A percentile compares a stretch with the other conserved stretches of the same genome.
Conservation (phyloP, 148 eudicot genomes). For the Silene latifolia region DNA sequence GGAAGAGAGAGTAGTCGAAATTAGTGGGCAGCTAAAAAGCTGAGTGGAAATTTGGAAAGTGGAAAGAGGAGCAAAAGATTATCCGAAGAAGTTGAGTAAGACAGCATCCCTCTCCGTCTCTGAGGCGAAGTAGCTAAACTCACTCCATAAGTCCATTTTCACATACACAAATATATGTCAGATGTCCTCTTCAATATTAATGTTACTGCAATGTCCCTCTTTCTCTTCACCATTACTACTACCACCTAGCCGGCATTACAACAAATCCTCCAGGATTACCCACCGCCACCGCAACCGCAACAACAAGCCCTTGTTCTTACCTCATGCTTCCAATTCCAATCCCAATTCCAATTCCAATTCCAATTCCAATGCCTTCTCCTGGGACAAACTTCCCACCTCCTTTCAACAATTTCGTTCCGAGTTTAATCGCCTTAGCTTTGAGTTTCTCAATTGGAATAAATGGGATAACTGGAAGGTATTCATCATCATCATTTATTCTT, state of each 20-base stretch:
- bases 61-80: too few relatives aligned
- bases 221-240: slow-evolving; percentile 23
- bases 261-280: slow-evolving; percentile 24
- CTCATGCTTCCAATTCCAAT: slow-evolving; percentile 45
- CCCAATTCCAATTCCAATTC: too few relatives aligned
- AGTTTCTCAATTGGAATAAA: slow-evolving; percentile 59
- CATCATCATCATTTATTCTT: background rate
- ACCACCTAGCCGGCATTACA: slow-evolving; percentile 13
- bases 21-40: too few relatives aligned
- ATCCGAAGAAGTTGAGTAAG: too few relatives aligned
- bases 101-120: too few relatives aligned
- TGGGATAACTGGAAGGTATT: slow-evolving; percentile 74
- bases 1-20: too few relatives aligned
- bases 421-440: slow-evolving; percentile 45
- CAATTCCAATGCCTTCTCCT: slow-evolving; percentile 37
- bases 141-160: too few relatives aligned
- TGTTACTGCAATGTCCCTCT: slow-evolving; percentile 22
- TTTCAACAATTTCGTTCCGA: slow-evolving; percentile 33
- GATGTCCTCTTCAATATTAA: slow-evolving; percentile 35
- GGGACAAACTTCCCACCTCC: slow-evolving; percentile 41
- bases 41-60: too few relatives aligned
- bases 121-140: too few relatives aligned
- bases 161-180: too few relatives aligned
- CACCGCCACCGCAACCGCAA: slow-evolving; percentile 17
- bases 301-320: slow-evolving; percentile 18